phyloP scores from a whole-genome alignment of 257 asterid genomes.

The Oldenlandia corymbosa region DNA sequence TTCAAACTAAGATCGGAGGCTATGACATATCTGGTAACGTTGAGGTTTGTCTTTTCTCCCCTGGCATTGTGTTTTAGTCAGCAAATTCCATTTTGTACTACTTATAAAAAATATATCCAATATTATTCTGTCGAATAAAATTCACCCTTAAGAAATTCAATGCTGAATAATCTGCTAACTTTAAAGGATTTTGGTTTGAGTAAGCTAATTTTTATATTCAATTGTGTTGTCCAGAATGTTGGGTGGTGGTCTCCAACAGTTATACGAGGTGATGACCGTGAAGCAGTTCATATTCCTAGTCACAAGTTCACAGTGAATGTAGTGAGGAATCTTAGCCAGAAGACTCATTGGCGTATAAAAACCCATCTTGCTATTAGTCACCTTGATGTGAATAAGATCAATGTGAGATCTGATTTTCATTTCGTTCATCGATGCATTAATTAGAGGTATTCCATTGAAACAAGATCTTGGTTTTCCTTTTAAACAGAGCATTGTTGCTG shows the following conservation, averaged over 20 bases:
- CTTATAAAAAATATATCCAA: too few relatives aligned
- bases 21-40: conserved; percentile 98
- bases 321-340: conserved; percentile 32
- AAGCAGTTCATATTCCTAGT: conserved; percentile 36
- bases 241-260: conserved; percentile 41
- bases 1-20: conserved; percentile 93
- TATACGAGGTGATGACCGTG: conserved; percentile 39
- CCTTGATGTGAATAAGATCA: conserved; percentile 32
- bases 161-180: background rate
- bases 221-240: conserved; percentile 22
- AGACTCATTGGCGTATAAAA: conserved; percentile 38
- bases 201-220: background rate
- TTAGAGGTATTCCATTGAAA: background rate
- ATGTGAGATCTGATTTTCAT: conserved; percentile 17
- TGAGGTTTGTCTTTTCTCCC: conserved; percentile 52
- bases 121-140: too few relatives aligned
- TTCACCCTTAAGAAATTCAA: background rate
- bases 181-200: background rate
- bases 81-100: too few relatives aligned
- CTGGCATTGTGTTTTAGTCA: background rate
- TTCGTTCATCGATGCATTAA: background rate
- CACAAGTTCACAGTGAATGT: conserved; percentile 28
- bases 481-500: conserved; percentile 27
- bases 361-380: conserved; percentile 33
- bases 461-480: background rate